These are phyloP conservation scores for Pontederia paniculata DNA, from an alignment of 176 grass and related monocot genomes.

Conservation along the genomic window DNA sequence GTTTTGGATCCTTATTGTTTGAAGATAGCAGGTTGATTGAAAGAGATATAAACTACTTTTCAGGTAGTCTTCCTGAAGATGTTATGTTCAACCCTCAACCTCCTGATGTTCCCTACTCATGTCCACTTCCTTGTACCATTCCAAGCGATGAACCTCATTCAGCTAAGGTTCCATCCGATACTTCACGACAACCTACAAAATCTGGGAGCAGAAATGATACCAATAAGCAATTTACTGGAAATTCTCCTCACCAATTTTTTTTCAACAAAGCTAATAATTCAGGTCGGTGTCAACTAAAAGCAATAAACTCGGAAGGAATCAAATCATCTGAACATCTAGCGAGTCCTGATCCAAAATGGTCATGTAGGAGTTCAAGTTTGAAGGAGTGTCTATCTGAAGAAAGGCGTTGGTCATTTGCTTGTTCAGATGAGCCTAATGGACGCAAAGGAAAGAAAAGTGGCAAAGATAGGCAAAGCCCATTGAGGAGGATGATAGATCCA, in stretches of 20 bases:
- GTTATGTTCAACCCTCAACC: conserved; percentile 15
- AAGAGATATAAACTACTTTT: conserved; percentile 27
- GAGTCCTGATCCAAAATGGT: conserved; percentile 28
- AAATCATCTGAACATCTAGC: conserved; percentile 17
- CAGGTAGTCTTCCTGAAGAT: conserved; percentile 37
- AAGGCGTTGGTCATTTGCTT: not conserved
- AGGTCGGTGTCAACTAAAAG: conserved; percentile 20
- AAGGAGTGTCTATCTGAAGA: conserved; percentile 30
- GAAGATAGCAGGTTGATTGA: conserved; percentile 20
- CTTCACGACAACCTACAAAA: not conserved
- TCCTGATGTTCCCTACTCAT: conserved; percentile 45
- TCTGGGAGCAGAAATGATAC: not conserved
- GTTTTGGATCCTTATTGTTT: conserved; percentile 14
- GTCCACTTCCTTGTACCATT: conserved; percentile 45
- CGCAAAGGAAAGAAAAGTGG: conserved; percentile 42
- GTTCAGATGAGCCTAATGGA: conserved; percentile 30
- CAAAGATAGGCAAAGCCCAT: conserved; percentile 62
- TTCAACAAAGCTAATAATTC: conserved; percentile 9
- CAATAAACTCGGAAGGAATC: conserved; percentile 24
- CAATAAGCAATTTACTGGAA: not conserved
- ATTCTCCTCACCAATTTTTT: not conserved
- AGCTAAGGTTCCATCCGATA: not conserved
- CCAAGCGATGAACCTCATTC: conserved; percentile 21
- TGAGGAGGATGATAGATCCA: conserved; percentile 91
- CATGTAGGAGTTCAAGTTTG: conserved; percentile 53